These are phyloP conservation scores for Trebouxia gelatinosa DNA, from an alignment of 163 green algal species.

Conservation along the genomic window DNA sequence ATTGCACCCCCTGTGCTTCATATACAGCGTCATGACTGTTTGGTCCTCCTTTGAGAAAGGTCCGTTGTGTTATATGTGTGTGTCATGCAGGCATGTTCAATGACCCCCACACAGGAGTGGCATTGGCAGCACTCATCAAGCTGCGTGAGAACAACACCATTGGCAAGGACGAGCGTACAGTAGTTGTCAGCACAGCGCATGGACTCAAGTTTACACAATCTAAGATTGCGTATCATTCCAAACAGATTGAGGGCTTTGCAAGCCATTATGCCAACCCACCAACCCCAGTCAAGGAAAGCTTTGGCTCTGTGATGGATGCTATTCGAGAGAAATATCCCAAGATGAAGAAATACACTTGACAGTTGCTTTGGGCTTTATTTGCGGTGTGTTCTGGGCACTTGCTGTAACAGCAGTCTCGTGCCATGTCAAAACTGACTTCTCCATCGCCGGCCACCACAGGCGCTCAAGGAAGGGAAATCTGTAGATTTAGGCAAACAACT, in stretches of 20 bases:
- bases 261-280: constrained; percentile 92
- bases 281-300: constrained; percentile 84
- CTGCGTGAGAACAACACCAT: constrained; percentile 87
- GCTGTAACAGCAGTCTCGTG: too few species aligned
- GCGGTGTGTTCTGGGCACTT: too few species aligned
- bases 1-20: too few species aligned
- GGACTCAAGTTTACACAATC: constrained; percentile 94
- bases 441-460: too few species aligned
- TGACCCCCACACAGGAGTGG: constrained; percentile 98
- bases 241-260: constrained; percentile 74
- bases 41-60: neutral
- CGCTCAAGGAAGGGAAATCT: too few species aligned
- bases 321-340: constrained; percentile 64
- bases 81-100: constrained; percentile 94
- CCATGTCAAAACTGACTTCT: too few species aligned
- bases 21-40: too few species aligned
- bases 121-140: constrained; percentile 96
- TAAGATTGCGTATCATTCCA: constrained; percentile 89
- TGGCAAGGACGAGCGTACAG: constrained; percentile 84
- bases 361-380: too few species aligned
- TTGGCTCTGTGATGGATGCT: constrained; percentile 93
- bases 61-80: neutral
- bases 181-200: constrained; percentile 94
- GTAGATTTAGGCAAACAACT: too few species aligned
- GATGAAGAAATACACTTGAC: constrained; percentile 30